phyloP scores from a whole-genome alignment of 768 basidiomycete genomes.

The Tricholomella constricta region DNA sequence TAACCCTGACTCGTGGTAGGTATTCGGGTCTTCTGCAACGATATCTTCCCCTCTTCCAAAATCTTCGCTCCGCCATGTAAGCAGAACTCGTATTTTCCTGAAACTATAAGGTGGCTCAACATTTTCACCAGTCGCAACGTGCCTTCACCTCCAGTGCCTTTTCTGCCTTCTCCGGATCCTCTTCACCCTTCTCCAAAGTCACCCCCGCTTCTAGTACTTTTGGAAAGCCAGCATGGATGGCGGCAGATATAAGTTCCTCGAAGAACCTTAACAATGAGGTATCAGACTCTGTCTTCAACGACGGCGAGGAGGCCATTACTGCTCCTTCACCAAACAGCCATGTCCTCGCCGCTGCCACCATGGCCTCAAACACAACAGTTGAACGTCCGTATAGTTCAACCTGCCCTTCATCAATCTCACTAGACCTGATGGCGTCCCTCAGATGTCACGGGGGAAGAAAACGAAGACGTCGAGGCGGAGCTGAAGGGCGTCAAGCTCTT shows the following conservation, averaged over 20 bases:
- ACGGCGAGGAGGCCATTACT: not conserved
- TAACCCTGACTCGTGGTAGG: too few relatives aligned
- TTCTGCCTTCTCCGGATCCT: slow-evolving; percentile 37
- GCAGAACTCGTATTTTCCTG: not conserved
- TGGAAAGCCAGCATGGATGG: slow-evolving; percentile 22
- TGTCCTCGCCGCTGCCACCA: slow-evolving; percentile 16
- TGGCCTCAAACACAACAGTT: slow-evolving; percentile 10
- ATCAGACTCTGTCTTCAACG: not conserved
- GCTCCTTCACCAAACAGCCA: slow-evolving; percentile 1
- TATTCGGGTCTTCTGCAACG: slow-evolving; percentile 17
- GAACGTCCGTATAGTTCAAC: slow-evolving; percentile 16
- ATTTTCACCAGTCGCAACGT: slow-evolving; percentile 3
- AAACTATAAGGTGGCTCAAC: too few relatives aligned
- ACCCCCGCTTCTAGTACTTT: slow-evolving; percentile 17
- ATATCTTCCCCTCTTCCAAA: slow-evolving; percentile 17
- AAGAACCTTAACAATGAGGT: slow-evolving; percentile 6
- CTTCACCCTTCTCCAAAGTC: slow-evolving; percentile 34
- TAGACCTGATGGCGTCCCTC: not conserved
- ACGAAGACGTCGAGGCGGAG: slow-evolving; percentile 56
- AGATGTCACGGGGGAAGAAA: slow-evolving; percentile 67
- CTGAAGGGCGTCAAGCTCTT: slow-evolving; percentile 64
- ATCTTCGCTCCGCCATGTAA: slow-evolving; percentile 15
- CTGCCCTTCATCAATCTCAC: not conserved
- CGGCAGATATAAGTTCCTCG: not conserved
- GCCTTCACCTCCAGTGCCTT: slow-evolving; percentile 31